These are phyloP conservation scores for Aegilops longissima DNA, from an alignment of 176 grass and related monocot species.

Conservation along the genomic window DNA sequence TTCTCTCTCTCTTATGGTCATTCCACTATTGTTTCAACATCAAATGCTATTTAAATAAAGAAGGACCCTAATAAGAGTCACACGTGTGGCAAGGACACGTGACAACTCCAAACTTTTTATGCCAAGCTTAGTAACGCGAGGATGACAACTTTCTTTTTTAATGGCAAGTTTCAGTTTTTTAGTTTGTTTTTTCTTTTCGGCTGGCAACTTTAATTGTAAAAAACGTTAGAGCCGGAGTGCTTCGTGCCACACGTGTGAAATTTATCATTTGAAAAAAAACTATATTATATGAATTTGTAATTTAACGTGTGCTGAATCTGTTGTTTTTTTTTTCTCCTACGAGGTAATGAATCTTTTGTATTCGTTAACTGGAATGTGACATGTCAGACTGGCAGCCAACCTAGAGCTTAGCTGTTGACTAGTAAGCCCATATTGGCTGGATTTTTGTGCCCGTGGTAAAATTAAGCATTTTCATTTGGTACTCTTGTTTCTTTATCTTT, in stretches of 20 bases:
- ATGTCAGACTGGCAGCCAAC: not conserved
- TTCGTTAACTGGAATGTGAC: not conserved
- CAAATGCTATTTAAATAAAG: not conserved
- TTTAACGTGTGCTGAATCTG: not conserved
- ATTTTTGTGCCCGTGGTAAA: constrained; percentile 1
- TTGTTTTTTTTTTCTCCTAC: not conserved
- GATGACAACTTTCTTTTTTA: too few relatives aligned
- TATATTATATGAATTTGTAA: not conserved
- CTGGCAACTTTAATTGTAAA: too few relatives aligned
- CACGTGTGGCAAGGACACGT: too few relatives aligned
- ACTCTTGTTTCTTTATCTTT: not conserved
- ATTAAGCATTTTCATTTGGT: not conserved
- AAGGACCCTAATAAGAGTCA: too few relatives aligned
- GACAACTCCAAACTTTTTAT: too few relatives aligned
- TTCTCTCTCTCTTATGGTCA: not conserved
- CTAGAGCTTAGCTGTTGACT: not conserved
- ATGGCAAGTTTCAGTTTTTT: too few relatives aligned
- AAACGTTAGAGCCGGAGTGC: too few relatives aligned
- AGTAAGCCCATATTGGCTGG: not conserved
- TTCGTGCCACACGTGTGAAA: too few relatives aligned
- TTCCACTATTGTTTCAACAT: not conserved
- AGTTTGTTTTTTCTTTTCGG: too few relatives aligned
- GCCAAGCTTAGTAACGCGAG: too few relatives aligned
- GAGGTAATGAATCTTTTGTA: too few relatives aligned
- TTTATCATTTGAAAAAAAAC: not conserved